phyloP scores from a whole-genome alignment of 2,329 filamentous ascomycete species.

The Sporothrix curviconia region DNA sequence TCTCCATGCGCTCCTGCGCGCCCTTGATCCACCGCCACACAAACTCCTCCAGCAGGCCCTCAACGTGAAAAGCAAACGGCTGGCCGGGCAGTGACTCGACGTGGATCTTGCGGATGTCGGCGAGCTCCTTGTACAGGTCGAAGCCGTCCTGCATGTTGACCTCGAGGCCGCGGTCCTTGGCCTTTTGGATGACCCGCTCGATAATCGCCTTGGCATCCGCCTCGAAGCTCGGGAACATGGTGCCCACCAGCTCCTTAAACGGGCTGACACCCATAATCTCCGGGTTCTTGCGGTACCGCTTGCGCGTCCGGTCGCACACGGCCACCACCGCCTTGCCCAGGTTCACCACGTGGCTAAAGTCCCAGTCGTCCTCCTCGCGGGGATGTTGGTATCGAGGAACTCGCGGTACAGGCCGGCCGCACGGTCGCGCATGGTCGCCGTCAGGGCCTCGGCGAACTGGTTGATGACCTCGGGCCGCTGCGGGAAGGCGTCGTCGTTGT shows the following conservation, averaged over 20 bases:
- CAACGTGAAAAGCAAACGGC: slow-evolving; percentile 81
- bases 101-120: slow-evolving; percentile 78
- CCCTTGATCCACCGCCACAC: slow-evolving; percentile 91
- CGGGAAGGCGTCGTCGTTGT: slow-evolving; percentile 68
- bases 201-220: slow-evolving; percentile 83
- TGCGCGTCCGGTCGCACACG: slow-evolving; percentile 81
- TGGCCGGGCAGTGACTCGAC: slow-evolving; percentile 63
- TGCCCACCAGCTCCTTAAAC: slow-evolving; percentile 66
- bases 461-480: slow-evolving; percentile 62
- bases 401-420: slow-evolving; percentile 74
- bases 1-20: slow-evolving; percentile 71
- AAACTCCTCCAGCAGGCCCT: slow-evolving; percentile 79
- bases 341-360: slow-evolving; percentile 84
- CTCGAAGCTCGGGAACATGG: slow-evolving; percentile 84
- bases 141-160: slow-evolving; percentile 89
- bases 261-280: slow-evolving; percentile 71
- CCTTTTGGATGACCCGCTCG: slow-evolving; percentile 67
- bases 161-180: slow-evolving; percentile 63
- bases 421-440: slow-evolving; percentile 64
- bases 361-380: slow-evolving; percentile 77
- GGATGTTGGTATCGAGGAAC: slow-evolving; percentile 73
- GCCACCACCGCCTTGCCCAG: slow-evolving; percentile 81
- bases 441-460: slow-evolving; percentile 65
- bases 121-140: slow-evolving; percentile 82
- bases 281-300: slow-evolving; percentile 81